Base-by-base conservation (phyloP, 805 yeast genomes). In the Schwanniomyces pseudopolymorphus region DNA sequence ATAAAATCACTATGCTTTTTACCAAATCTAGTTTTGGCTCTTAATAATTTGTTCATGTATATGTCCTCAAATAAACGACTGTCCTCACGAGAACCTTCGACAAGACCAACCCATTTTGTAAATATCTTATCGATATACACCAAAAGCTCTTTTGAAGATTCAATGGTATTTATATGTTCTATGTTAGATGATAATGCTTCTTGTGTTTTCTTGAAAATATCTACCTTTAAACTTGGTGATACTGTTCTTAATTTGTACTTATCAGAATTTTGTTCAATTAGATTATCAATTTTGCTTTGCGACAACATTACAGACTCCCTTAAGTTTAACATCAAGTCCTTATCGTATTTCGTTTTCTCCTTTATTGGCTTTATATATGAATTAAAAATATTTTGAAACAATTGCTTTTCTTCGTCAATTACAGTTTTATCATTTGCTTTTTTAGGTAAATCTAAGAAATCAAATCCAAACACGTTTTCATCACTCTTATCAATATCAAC, bases 331-430 rank as follows among this genome's bases (percentile, higher is more conserved):
- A 49, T 10, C 16, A 46, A 17, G 33, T 51, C 28, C 38, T 48
- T 33, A n/a, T 39, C 39, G 6, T 37, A 27, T 33, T 41, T 27
- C 19, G 45, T 14, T 27, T 42, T 44, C 10, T 43, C 39, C 14
- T 47, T 44, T 25, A 42, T 19, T 3, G 58, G 58, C 20, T 50
- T 43, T 49, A 59, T 53, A 39, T 61, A 62, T 13, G 60, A 54
- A 27, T 61, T 54, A 45, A 63, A 61, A 22, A 63, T 57, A 40
- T 61, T 56, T 42, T 52, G 58, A 39, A 62, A 61, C 26, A 60
- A 46, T 42, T 48, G 49, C 40, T 52, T 57, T 45, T 62, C 67
- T 25, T 59, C 60, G 16, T 58, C 50, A 7, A 54, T 45, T 20
- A 52, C 42, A 14, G 35, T 14, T 3, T 31, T 17, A 9, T 31